Conservation (phyloP, 2,329 filamentous ascomycete genomes). For the Elsinoe australis region DNA sequence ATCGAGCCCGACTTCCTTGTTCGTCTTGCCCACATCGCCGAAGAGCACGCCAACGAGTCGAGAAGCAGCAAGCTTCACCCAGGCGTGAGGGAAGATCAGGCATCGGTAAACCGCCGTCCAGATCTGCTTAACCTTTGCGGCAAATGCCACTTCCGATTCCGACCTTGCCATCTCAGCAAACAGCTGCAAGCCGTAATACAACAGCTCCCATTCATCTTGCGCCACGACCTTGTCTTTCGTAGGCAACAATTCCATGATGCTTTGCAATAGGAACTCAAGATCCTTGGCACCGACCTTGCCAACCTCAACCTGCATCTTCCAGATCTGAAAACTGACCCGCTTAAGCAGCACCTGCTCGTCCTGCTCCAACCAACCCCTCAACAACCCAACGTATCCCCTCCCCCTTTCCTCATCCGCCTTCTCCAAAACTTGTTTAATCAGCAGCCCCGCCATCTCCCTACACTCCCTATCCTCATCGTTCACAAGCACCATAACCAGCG, state of each 20-base stretch:
- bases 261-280: slow-evolving; percentile 47
- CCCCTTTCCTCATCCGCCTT: slow-evolving; percentile 66
- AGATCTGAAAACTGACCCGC: slow-evolving; percentile 69
- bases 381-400: slow-evolving; percentile 60
- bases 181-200: slow-evolving; percentile 65
- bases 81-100: slow-evolving; percentile 56
- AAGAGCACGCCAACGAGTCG: slow-evolving; percentile 71
- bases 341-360: slow-evolving; percentile 64
- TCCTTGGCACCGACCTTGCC: slow-evolving; percentile 59
- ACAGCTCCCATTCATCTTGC: slow-evolving; percentile 60
- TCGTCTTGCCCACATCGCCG: slow-evolving; percentile 64
- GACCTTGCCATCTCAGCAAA: slow-evolving; percentile 60
- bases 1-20: slow-evolving; percentile 43
- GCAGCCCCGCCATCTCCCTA: slow-evolving; percentile 67
- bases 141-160: slow-evolving; percentile 57
- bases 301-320: slow-evolving; percentile 72
- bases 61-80: slow-evolving; percentile 69
- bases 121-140: slow-evolving; percentile 51
- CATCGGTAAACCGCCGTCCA: slow-evolving; percentile 64
- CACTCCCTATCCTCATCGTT: slow-evolving; percentile 87
- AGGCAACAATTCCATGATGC: slow-evolving; percentile 40
- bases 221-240: slow-evolving; percentile 45
- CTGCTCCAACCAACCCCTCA: slow-evolving; percentile 66
- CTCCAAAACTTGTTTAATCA: slow-evolving; percentile 74
- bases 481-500: slow-evolving; percentile 72